Conservation (phyloP, 441 rosid species). For the Euphorbia schlechtendalii region DNA sequence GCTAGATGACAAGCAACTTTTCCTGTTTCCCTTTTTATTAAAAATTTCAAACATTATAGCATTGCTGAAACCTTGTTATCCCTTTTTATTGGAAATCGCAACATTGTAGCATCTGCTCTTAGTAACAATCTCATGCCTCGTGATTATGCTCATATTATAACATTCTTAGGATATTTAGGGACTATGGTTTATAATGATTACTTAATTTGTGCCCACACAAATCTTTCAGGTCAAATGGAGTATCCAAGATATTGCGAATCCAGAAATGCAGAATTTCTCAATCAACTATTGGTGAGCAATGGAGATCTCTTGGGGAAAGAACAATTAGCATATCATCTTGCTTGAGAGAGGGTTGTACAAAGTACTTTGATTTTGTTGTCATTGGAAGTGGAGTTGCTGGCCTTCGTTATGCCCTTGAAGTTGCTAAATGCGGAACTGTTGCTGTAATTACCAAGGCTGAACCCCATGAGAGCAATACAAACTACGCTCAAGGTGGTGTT, state of each 20-base stretch:
- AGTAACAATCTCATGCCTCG: too few species aligned
- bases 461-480: slow-evolving; percentile 95
- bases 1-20: neutral
- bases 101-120: too few species aligned
- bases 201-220: neutral
- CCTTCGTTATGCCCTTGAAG: slow-evolving; percentile 89
- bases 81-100: neutral
- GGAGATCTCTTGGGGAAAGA: slow-evolving; percentile 29
- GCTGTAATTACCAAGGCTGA: slow-evolving; percentile 93
- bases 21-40: too few species aligned
- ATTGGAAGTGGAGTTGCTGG: slow-evolving; percentile 99
- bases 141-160: neutral
- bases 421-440: slow-evolving; percentile 82
- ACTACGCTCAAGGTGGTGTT: slow-evolving; percentile 97
- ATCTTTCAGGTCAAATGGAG: slow-evolving; percentile 48
- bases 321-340: slow-evolving; percentile 27
- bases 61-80: too few species aligned
- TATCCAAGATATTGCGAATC: slow-evolving; percentile 37
- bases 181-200: neutral
- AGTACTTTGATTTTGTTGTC: slow-evolving; percentile 76
- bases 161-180: slow-evolving; percentile 10
- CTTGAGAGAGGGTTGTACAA: slow-evolving; percentile 47
- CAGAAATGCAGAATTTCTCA: slow-evolving; percentile 34
- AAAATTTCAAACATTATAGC: too few species aligned
- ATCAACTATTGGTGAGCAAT: slow-evolving; percentile 20